Percentiles rank a stretch among this genome's conserved stretches.
Evolutionary conservation across 2,329 filamentous ascomycete genomes (phyloP).

Genomic region (Coniochaeta sp.): DNA sequence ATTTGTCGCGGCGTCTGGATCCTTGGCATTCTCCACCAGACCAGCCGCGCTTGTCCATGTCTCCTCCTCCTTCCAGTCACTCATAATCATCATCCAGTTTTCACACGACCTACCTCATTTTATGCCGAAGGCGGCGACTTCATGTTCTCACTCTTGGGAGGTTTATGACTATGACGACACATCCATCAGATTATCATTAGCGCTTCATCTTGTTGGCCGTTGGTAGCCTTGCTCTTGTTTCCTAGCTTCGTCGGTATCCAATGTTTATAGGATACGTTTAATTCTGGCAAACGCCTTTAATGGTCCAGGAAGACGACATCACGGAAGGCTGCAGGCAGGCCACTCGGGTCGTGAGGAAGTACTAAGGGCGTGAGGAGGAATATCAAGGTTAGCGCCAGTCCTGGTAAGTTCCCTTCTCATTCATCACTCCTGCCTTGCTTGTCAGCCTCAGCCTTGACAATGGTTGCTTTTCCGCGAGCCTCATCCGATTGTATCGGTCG

Average conservation of each 20-base stretch:
- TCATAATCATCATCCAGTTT: neutral
- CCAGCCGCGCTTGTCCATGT: neutral
- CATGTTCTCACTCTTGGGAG: neutral
- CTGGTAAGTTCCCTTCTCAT: neutral
- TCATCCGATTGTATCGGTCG: neutral
- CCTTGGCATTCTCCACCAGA: neutral
- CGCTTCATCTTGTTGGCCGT: neutral
- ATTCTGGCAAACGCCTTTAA: neutral
- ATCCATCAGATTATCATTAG: neutral
- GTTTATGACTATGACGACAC: neutral
- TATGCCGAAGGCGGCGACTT: neutral
- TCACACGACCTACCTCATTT: neutral
- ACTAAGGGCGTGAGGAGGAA: neutral
- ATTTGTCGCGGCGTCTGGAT: neutral
- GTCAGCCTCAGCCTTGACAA: conserved; percentile 5
- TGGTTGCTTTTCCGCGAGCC: neutral
- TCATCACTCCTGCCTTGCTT: neutral
- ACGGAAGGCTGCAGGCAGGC: neutral
- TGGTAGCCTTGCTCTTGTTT: neutral
- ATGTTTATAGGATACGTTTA: neutral
- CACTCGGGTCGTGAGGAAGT: neutral
- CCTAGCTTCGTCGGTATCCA: neutral
- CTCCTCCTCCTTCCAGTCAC: neutral
- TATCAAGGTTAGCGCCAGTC: neutral
- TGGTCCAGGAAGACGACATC: neutral